A percentile compares a stretch with the other conserved stretches of the same genome.
Conservation (phyloP, 768 basidiomycete genomes). For the Trametes coccinea region DNA sequence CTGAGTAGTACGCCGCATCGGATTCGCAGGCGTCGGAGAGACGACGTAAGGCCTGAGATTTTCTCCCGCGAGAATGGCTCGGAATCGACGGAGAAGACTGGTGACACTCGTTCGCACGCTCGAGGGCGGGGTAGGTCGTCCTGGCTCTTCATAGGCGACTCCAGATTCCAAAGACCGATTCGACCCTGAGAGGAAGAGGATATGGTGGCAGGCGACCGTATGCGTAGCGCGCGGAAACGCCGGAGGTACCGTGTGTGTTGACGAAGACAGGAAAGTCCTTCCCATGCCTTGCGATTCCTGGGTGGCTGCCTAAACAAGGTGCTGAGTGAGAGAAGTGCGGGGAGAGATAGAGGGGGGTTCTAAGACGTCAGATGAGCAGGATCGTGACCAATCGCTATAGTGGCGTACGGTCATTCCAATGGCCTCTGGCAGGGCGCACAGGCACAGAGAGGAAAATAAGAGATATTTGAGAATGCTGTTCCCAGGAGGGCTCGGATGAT, state of each 20-base stretch:
- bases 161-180: not conserved
- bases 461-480: no score
- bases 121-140: not conserved
- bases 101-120: not conserved
- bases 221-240: not conserved
- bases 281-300: not conserved
- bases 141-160: not conserved
- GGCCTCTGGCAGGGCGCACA: not conserved
- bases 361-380: slow-evolving; percentile 6
- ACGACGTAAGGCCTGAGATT: slow-evolving; percentile 5
- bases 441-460: not conserved
- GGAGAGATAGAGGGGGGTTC: slow-evolving; percentile 4
- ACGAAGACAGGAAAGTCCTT: not conserved
- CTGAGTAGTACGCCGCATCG: not conserved
- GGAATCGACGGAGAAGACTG: not conserved
- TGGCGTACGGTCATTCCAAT: not conserved
- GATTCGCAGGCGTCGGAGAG: not conserved
- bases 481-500: no score
- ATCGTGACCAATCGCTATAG: not conserved
- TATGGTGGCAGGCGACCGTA: no score
- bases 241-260: not conserved
- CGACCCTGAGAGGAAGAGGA: not conserved
- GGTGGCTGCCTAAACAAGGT: not conserved
- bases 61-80: slow-evolving; percentile 6
- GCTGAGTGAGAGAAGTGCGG: not conserved